A percentile compares a stretch with the other conserved stretches of the same genome.
Evolutionary conservation across 257 asterid species (phyloP).

Genomic region (Hygrophila difformis): DNA sequence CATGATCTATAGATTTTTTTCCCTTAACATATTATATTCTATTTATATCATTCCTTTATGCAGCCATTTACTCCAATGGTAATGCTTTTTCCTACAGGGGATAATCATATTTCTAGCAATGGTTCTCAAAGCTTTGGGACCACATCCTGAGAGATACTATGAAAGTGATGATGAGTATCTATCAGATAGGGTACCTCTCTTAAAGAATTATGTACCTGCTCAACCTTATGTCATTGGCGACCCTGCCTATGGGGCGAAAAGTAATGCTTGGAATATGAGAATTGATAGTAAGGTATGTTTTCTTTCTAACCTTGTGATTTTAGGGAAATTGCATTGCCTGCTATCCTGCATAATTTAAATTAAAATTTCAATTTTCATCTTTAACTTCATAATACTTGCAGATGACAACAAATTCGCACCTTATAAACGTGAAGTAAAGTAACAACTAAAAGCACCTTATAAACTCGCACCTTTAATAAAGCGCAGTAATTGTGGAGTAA

Average conservation of each 20-base stretch:
- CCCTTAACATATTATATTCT: too few species aligned
- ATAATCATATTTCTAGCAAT: slow-evolving; percentile 61
- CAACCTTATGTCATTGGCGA: slow-evolving; percentile 52
- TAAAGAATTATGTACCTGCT: slow-evolving; percentile 67
- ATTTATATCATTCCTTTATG: background rate
- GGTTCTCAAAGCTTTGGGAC: slow-evolving; percentile 86
- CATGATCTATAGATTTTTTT: too few species aligned
- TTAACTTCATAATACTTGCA: too few species aligned
- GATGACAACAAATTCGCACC: too few species aligned
- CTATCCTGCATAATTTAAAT: too few species aligned
- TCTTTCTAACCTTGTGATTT: slow-evolving; percentile 3
- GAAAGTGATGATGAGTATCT: slow-evolving; percentile 88
- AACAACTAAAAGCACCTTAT: too few species aligned
- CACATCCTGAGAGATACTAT: slow-evolving; percentile 64
- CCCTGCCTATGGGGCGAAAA: slow-evolving; percentile 48
- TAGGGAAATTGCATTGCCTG: slow-evolving; percentile 1
- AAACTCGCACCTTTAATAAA: too few species aligned
- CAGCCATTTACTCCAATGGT: slow-evolving; percentile 4
- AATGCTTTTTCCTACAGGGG: slow-evolving; percentile 39
- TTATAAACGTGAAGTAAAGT: too few species aligned
- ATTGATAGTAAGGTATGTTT: slow-evolving; percentile 61
- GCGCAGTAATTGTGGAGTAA: too few species aligned
- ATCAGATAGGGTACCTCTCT: slow-evolving; percentile 80
- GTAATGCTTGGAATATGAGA: slow-evolving; percentile 59
- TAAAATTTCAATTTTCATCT: too few species aligned